These are phyloP conservation scores for Verticillium albo-atrum DNA, from an alignment of 2,329 filamentous ascomycete genomes.

Conservation along the genomic window DNA sequence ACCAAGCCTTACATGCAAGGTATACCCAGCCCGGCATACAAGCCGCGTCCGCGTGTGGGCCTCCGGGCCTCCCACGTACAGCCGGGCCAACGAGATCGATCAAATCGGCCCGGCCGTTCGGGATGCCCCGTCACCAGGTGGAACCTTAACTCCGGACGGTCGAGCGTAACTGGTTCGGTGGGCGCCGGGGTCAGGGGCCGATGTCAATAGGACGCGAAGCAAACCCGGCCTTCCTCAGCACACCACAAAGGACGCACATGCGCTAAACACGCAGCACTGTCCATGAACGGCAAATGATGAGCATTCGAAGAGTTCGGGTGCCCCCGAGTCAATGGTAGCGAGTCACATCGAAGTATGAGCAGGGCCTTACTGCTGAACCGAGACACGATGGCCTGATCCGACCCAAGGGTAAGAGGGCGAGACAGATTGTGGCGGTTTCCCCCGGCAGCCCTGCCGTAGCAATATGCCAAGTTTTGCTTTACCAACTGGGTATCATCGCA, in stretches of 20 bases:
- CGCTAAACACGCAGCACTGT: neutral
- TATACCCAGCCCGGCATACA: neutral
- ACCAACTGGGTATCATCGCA: neutral
- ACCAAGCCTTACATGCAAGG: too few relatives aligned
- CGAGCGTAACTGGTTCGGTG: neutral
- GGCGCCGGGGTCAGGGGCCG: neutral
- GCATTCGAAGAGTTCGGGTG: neutral
- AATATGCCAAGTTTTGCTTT: neutral
- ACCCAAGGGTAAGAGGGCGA: neutral
- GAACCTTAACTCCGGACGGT: neutral
- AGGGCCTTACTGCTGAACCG: too few relatives aligned
- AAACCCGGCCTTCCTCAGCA: neutral
- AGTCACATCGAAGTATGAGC: neutral
- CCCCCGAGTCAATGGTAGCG: neutral
- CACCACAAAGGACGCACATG: neutral
- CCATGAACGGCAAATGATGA: neutral
- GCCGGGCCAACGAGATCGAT: neutral
- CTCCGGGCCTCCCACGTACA: neutral
- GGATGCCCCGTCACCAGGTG: neutral
- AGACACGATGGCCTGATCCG: too few relatives aligned
- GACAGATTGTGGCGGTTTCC: neutral
- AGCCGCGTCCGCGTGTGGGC: neutral
- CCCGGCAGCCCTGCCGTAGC: neutral
- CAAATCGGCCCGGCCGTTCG: neutral
- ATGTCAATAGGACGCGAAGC: neutral